Evolutionary conservation across 2,329 filamentous ascomycete genomes (phyloP).

Genomic region (Lachnellula willkommii): DNA sequence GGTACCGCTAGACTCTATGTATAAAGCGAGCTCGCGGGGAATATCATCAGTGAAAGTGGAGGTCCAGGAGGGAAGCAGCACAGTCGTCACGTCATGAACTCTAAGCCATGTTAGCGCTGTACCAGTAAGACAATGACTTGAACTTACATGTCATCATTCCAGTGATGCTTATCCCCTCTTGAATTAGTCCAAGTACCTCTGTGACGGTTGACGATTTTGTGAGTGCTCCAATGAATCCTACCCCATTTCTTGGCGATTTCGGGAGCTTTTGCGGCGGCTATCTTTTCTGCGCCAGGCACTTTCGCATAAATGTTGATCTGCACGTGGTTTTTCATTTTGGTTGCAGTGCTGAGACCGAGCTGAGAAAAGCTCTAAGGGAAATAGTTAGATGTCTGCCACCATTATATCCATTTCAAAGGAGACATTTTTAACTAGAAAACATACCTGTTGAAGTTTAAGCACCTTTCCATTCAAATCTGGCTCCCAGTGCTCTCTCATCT

Average conservation of each 20-base stretch:
- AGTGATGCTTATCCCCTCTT: background rate
- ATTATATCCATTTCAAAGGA: background rate
- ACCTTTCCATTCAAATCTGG: background rate
- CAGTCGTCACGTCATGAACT: background rate
- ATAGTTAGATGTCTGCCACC: background rate
- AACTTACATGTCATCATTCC: background rate
- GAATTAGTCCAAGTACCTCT: background rate
- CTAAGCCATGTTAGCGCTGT: background rate
- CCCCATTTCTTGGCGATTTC: background rate
- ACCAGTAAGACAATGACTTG: background rate
- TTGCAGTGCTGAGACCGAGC: background rate
- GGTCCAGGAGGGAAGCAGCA: background rate
- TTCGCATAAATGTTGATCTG: background rate
- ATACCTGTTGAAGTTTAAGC: background rate
- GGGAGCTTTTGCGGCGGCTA: background rate
- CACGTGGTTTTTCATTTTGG: background rate
- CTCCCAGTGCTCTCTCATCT: background rate
- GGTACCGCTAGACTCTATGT: background rate
- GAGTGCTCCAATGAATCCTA: background rate
- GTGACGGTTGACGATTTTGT: background rate
- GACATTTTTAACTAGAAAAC: background rate
- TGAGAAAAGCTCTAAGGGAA: background rate
- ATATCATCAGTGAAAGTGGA: slow-evolving; percentile 4
- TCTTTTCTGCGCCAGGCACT: background rate
- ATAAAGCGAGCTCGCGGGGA: background rate